Percentiles rank a stretch among this genome's conserved stretches.
Conservation (phyloP, 495 filamentous ascomycete species). For the Annulohypoxylon moriforme region DNA sequence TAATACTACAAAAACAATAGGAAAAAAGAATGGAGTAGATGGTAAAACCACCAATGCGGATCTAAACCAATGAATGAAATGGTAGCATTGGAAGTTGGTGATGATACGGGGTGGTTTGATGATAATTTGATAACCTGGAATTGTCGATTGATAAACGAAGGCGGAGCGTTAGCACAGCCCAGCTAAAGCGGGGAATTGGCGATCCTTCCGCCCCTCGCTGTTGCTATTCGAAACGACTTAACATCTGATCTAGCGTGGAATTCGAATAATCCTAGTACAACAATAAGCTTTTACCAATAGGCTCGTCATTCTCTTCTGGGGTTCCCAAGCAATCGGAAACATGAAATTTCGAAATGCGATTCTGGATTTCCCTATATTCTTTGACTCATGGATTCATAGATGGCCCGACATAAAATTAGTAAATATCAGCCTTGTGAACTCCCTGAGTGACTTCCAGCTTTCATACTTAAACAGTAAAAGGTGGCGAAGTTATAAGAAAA, state of each 20-base stretch:
- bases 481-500: not conserved
- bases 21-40: not conserved
- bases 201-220: slow-evolving; percentile 34
- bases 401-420: too few species aligned
- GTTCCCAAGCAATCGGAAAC: slow-evolving; percentile 29
- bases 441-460: too few species aligned
- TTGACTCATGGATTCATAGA: too few species aligned
- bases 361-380: not conserved
- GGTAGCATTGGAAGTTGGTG: not conserved
- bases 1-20: not conserved
- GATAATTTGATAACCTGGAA: slow-evolving; percentile 1
- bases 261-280: slow-evolving; percentile 10
- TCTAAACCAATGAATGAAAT: slow-evolving; percentile 1
- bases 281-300: slow-evolving; percentile 21
- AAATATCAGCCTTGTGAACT: too few species aligned
- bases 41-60: not conserved
- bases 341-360: not conserved
- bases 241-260: slow-evolving; percentile 8
- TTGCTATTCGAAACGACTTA: not conserved
- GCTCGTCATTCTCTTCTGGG: slow-evolving; percentile 1
- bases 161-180: slow-evolving; percentile 33
- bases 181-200: slow-evolving; percentile 26
- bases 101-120: slow-evolving; percentile 9
- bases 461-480: not conserved
- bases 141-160: not conserved